phyloP scores from a whole-genome alignment of 2,329 filamentous ascomycete species.

The Sphaerulina musiva region DNA sequence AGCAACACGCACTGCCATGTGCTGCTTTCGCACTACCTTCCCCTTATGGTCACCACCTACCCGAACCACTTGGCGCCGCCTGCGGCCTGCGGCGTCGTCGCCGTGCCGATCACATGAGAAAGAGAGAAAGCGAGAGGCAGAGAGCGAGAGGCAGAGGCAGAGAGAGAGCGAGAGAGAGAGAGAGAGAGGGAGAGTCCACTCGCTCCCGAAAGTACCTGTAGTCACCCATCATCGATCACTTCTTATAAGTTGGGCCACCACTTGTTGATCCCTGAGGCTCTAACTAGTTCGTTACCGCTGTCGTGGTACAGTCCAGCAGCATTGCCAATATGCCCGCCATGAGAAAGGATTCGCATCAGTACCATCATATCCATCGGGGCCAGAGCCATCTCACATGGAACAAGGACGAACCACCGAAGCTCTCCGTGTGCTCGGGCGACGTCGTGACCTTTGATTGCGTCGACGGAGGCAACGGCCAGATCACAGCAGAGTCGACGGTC shows the following conservation, averaged over 20 bases:
- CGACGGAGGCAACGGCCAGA: constrained; percentile 18
- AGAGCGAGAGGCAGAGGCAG: no score
- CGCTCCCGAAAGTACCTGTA: no score
- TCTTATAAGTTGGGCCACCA: background rate
- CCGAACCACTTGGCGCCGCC: no score
- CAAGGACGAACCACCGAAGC: constrained; percentile 12
- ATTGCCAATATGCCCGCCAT: background rate
- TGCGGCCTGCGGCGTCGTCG: no score
- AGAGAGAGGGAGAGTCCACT: no score
- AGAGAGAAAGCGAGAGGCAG: no score
- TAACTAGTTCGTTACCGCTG: background rate
- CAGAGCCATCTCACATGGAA: constrained; percentile 20
- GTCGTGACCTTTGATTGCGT: constrained; percentile 21
- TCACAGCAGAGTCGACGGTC: constrained; percentile 16
- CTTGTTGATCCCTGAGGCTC: background rate
- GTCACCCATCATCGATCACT: background rate
- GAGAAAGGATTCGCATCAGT: constrained; percentile 12
- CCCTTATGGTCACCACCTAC: no score
- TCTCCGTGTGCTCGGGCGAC: constrained; percentile 18
- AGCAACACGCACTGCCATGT: no score
- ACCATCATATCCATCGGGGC: constrained; percentile 18
- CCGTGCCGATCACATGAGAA: no score
- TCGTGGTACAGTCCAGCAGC: background rate
- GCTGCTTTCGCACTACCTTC: no score
- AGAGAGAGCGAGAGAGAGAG: no score